phyloP scores from a whole-genome alignment of 306 rosid genomes.

The Dryas drummondii region DNA sequence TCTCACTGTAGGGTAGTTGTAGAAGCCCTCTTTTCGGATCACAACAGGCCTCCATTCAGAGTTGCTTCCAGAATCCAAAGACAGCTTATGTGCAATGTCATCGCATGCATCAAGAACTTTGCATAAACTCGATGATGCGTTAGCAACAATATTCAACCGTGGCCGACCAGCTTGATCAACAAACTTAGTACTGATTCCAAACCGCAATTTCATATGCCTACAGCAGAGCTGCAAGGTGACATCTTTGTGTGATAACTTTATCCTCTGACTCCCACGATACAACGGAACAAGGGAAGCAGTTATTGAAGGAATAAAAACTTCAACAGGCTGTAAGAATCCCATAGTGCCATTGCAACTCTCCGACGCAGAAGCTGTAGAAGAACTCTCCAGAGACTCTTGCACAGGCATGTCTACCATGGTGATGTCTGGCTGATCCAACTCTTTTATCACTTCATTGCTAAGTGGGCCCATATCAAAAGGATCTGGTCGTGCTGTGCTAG shows the following conservation, averaged over 20 bases:
- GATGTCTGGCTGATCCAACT: constrained; percentile 36
- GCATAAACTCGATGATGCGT: constrained; percentile 62
- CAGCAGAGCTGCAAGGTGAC: constrained; percentile 60
- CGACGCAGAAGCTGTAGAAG: constrained; percentile 40
- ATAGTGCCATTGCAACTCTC: constrained; percentile 28
- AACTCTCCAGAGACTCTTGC: constrained; percentile 32
- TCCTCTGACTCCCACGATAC: constrained; percentile 58
- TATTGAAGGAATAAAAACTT: constrained; percentile 54
- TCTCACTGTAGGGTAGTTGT: constrained; percentile 78
- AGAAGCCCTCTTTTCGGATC: constrained; percentile 59
- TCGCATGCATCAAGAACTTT: constrained; percentile 79
- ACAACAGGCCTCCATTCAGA: constrained; percentile 86
- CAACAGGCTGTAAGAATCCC: constrained; percentile 52
- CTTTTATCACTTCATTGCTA: constrained; percentile 35
- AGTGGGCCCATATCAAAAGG: constrained; percentile 46
- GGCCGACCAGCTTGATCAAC: constrained; percentile 74
- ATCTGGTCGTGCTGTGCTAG: constrained; percentile 32
- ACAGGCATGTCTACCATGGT: constrained; percentile 43
- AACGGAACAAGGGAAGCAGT: constrained; percentile 51
- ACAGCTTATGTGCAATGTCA: constrained; percentile 48
- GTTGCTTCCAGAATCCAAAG: constrained; percentile 54
- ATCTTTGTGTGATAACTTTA: constrained; percentile 64
- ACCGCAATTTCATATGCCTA: constrained; percentile 70
- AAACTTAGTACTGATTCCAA: constrained; percentile 75
- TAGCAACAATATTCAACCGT: constrained; percentile 62